Evolutionary conservation across 164 flowering plant genomes (phyloP).

Genomic region (Malania oleifera): DNA sequence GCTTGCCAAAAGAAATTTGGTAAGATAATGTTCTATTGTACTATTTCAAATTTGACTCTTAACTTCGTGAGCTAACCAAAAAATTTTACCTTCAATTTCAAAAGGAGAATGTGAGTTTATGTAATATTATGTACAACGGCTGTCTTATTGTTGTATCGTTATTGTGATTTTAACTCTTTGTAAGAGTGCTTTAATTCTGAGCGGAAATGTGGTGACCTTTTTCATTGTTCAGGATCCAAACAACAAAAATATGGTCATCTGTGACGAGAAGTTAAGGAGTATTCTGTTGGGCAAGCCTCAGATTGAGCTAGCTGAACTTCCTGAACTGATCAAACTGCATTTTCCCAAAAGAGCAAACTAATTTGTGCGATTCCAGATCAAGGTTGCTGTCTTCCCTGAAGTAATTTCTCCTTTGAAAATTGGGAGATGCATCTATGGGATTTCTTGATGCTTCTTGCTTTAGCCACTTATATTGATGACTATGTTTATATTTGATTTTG

Average conservation of each 20-base stretch:
- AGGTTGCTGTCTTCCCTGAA: neutral
- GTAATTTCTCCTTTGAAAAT: too few relatives aligned
- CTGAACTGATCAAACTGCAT: slow-evolving; percentile 74
- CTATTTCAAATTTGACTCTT: too few relatives aligned
- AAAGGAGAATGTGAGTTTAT: too few relatives aligned
- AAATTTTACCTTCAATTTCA: too few relatives aligned
- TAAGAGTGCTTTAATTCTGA: neutral
- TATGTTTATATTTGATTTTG: neutral
- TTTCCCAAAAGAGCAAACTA: slow-evolving; percentile 73
- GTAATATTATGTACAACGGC: too few relatives aligned
- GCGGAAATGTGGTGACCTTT: neutral
- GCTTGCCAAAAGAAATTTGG: too few relatives aligned
- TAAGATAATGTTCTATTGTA: too few relatives aligned
- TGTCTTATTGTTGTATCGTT: too few relatives aligned
- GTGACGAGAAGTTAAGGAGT: slow-evolving; percentile 80
- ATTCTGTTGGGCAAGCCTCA: slow-evolving; percentile 72
- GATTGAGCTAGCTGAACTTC: slow-evolving; percentile 85
- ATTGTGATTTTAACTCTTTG: too few relatives aligned
- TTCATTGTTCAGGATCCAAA: slow-evolving; percentile 58
- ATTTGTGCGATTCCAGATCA: neutral
- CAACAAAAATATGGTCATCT: slow-evolving; percentile 77
- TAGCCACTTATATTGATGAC: neutral
- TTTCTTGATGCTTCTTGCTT: neutral
- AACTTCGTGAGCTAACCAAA: too few relatives aligned
- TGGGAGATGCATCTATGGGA: too few relatives aligned